A percentile compares a stretch with the other conserved stretches of the same genome.
phyloP scores from a whole-genome alignment of 2,329 filamentous ascomycete genomes.

The Fusarium incarnatum region DNA sequence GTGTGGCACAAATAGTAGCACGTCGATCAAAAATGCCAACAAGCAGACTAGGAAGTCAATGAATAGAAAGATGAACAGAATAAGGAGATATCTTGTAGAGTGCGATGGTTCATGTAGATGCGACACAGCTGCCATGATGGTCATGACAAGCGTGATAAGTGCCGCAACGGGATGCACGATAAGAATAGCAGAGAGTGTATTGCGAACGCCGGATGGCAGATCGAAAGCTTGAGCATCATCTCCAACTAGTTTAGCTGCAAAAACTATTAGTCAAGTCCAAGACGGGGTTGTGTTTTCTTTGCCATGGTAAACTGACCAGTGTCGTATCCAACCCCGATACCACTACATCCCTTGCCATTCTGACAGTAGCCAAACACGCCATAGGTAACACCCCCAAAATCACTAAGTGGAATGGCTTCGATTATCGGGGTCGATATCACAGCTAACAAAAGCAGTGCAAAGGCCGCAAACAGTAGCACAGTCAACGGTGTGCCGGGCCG shows the following conservation, averaged over 20 bases:
- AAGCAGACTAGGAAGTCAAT: slow-evolving; percentile 86
- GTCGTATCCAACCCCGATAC: slow-evolving; percentile 85
- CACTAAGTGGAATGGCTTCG: slow-evolving; percentile 83
- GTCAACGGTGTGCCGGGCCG: slow-evolving; percentile 93
- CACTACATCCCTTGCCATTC: slow-evolving; percentile 69
- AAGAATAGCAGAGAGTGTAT: slow-evolving; percentile 84
- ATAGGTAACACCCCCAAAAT: slow-evolving; percentile 80
- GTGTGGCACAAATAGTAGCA: slow-evolving; percentile 93
- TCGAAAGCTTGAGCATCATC: slow-evolving; percentile 63
- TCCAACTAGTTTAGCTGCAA: slow-evolving; percentile 42
- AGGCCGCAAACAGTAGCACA: slow-evolving; percentile 85
- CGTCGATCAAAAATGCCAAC: slow-evolving; percentile 91
- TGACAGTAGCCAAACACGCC: slow-evolving; percentile 94
- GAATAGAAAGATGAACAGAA: slow-evolving; percentile 86
- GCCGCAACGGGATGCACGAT: slow-evolving; percentile 94
- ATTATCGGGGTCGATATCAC: slow-evolving; percentile 94
- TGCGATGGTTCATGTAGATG: slow-evolving; percentile 91
- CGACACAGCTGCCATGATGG: slow-evolving; percentile 80
- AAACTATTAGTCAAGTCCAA: slow-evolving; percentile 25
- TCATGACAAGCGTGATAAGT: slow-evolving; percentile 85
- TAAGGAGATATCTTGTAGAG: slow-evolving; percentile 87
- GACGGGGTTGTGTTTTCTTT: neutral
- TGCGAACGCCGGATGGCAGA: slow-evolving; percentile 63
- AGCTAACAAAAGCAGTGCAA: slow-evolving; percentile 85
- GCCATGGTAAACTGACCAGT: slow-evolving; percentile 70